Evolutionary conservation across 202 grass and related monocot species (phyloP).

Genomic region (Carex sylvatica): DNA sequence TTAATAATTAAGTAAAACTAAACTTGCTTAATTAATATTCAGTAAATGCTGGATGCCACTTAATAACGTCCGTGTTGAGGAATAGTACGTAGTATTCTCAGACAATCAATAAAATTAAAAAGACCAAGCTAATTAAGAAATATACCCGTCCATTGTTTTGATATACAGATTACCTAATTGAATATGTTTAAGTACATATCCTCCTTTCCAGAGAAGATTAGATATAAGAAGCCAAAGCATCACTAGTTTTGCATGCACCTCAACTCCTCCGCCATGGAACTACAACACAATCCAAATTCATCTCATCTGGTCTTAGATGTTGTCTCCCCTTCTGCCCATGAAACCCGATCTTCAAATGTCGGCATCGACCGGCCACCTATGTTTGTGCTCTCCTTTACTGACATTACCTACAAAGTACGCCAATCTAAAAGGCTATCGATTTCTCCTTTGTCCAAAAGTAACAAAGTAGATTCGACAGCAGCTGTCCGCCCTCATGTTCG

Average conservation of each 20-base stretch:
- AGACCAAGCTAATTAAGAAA: no score
- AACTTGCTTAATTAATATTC: not conserved
- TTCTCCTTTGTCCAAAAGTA: not conserved
- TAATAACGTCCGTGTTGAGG: not conserved
- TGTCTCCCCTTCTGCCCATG: not conserved
- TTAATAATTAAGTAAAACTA: not conserved
- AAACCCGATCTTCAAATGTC: not conserved
- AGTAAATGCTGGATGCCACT: slow-evolving; percentile 4
- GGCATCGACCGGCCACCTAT: slow-evolving; percentile 2
- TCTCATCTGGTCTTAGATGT: not conserved
- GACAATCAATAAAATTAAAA: not conserved
- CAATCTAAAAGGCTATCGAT: not conserved
- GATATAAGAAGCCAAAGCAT: slow-evolving; percentile 24
- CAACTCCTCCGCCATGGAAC: not conserved
- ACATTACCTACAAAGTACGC: slow-evolving; percentile 33
- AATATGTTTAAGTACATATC: not conserved
- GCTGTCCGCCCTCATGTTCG: not conserved
- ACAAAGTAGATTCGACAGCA: not conserved
- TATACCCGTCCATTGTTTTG: slow-evolving; percentile 1
- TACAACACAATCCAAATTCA: slow-evolving; percentile 12
- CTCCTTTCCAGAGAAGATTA: not conserved
- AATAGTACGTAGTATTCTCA: not conserved
- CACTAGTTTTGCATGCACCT: slow-evolving; percentile 9
- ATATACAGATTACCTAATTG: not conserved
- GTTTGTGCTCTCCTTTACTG: slow-evolving; percentile 54